Evolutionary conservation across 2,329 filamentous ascomycete species (phyloP).

Genomic region (Lachnellula arida): DNA sequence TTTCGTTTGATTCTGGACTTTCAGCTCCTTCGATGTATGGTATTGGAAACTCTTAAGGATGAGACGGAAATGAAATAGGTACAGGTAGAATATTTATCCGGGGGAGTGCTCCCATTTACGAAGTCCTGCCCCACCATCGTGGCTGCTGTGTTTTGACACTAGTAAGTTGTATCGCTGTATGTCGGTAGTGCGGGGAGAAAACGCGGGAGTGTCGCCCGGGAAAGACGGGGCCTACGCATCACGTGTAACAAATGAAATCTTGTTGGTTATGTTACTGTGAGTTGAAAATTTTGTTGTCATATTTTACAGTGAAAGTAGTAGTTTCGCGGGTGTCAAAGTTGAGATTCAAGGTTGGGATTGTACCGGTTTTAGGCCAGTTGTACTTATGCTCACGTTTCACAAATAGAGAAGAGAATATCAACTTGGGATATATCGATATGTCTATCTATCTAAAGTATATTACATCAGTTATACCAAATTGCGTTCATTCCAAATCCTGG

Average conservation of each 20-base stretch:
- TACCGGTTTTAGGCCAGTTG: too few relatives aligned
- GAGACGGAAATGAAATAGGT: neutral
- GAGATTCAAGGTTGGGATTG: too few relatives aligned
- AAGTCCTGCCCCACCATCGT: slow-evolving; percentile 3
- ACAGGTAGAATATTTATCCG: slow-evolving; percentile 7
- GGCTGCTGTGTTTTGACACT: neutral
- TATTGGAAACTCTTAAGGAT: neutral
- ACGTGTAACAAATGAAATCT: too few relatives aligned
- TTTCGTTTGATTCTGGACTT: neutral
- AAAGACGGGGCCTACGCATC: neutral
- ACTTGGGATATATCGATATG: neutral
- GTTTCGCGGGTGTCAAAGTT: too few relatives aligned
- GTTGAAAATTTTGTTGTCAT: too few relatives aligned
- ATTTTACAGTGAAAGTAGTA: neutral
- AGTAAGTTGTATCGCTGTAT: too few relatives aligned
- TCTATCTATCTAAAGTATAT: slow-evolving; percentile 32
- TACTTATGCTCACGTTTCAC: too few relatives aligned
- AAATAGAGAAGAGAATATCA: neutral
- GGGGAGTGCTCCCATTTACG: neutral
- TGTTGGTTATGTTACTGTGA: too few relatives aligned
- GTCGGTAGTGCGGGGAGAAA: neutral
- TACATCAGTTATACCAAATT: slow-evolving; percentile 76
- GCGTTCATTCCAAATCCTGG: slow-evolving; percentile 95
- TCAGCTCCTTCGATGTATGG: neutral
- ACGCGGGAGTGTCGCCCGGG: neutral